Evolutionary conservation across 257 asterid species (phyloP).

Genomic region (Anisodus acutangulus): DNA sequence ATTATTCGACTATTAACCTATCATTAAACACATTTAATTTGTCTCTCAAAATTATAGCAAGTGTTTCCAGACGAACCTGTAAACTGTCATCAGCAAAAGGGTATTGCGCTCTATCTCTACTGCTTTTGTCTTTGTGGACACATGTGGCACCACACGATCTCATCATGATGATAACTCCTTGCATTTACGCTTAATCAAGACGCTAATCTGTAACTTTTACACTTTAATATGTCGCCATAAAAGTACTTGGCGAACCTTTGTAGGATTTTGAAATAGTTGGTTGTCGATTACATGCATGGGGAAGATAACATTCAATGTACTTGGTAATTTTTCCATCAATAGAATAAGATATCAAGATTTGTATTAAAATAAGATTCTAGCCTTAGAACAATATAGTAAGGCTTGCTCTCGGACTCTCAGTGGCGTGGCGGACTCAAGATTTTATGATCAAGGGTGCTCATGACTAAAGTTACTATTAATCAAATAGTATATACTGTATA

Average conservation of each 20-base stretch:
- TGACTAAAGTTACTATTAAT: too few species aligned
- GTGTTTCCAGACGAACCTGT: neutral
- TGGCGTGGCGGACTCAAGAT: too few species aligned
- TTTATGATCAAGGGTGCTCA: too few species aligned
- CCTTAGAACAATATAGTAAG: too few species aligned
- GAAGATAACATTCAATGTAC: neutral
- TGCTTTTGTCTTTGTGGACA: neutral
- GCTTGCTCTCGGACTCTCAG: too few species aligned
- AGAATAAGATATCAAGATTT: constrained; percentile 5
- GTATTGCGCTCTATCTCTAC: neutral
- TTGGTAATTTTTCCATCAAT: neutral
- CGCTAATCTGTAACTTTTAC: too few species aligned
- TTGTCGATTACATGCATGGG: neutral
- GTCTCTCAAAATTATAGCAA: too few species aligned
- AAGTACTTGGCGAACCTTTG: neutral
- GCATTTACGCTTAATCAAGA: too few species aligned
- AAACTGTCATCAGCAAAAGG: neutral
- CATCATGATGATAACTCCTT: neutral
- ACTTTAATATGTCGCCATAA: neutral
- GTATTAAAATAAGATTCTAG: neutral
- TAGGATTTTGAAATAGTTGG: neutral
- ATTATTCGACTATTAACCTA: neutral
- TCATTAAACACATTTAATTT: neutral
- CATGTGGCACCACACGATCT: neutral
- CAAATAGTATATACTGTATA: too few species aligned